Conservation (phyloP, 164 flowering plant genomes). For the Vitis rotundifolia region DNA sequence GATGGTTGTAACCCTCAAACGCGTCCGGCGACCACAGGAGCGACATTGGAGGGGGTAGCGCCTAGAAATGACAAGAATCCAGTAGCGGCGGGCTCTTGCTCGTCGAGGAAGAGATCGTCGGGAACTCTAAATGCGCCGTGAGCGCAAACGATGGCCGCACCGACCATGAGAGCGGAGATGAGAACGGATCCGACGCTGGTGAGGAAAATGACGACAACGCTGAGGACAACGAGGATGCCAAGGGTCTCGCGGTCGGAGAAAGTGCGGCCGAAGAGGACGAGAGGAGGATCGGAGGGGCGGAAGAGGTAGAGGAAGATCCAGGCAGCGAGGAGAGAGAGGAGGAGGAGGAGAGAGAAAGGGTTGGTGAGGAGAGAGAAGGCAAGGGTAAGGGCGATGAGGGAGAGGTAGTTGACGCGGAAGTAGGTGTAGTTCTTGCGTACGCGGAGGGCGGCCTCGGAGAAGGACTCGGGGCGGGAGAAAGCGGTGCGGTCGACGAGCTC, state of each 20-base stretch:
- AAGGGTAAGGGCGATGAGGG: conserved; percentile 43
- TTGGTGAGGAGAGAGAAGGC: conserved; percentile 66
- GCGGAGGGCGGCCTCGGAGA: conserved; percentile 73
- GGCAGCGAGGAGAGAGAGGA: conserved; percentile 53
- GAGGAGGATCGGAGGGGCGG: conserved; percentile 75
- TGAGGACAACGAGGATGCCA: conserved; percentile 36
- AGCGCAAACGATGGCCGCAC: conserved; percentile 49
- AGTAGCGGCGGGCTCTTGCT: conserved; percentile 46
- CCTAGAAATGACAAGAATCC: conserved; percentile 82
- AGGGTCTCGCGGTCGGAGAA: conserved; percentile 69
- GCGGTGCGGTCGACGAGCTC: conserved; percentile 73
- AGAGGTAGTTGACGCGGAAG: conserved; percentile 72
- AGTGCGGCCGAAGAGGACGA: conserved; percentile 58
- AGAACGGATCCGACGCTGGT: conserved; percentile 78
- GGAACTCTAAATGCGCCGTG: conserved; percentile 81
- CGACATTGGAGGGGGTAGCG: conserved; percentile 55
- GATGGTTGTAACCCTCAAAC: conserved; percentile 25
- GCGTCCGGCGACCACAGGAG: conserved; percentile 41
- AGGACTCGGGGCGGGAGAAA: conserved; percentile 61
- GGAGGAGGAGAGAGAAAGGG: conserved; percentile 67
- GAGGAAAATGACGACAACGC: conserved; percentile 60
- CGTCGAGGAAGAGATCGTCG: conserved; percentile 82
- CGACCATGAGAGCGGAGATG: conserved; percentile 63
- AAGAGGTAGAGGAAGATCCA: conserved; percentile 82
- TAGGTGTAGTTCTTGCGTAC: conserved; percentile 74